phyloP scores from a whole-genome alignment of 2,329 filamentous ascomycete genomes.

The Ophiocordyceps unilateralis region DNA sequence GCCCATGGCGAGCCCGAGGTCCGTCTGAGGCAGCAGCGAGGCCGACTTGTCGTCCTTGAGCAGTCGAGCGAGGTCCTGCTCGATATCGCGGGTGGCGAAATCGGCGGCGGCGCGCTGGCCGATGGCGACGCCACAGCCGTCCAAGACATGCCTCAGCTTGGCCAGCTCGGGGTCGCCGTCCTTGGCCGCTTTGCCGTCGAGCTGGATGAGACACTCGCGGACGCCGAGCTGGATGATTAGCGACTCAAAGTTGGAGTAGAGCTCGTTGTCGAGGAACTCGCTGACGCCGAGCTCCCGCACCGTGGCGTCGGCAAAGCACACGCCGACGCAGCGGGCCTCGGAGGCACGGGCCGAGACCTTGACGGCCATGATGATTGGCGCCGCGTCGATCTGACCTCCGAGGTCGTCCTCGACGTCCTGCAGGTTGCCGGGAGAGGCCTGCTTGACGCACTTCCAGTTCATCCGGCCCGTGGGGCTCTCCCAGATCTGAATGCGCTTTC shows the following conservation, averaged over 20 bases:
- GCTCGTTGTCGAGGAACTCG: constrained; percentile 96
- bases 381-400: constrained; percentile 67
- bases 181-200: constrained; percentile 55
- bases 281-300: constrained; percentile 90
- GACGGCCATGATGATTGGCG: constrained; percentile 88
- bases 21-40: constrained; percentile 62
- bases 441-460: constrained; percentile 83
- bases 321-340: constrained; percentile 74
- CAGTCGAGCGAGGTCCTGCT: constrained; percentile 78
- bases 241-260: constrained; percentile 96
- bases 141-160: constrained; percentile 77
- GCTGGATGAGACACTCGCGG: constrained; percentile 78
- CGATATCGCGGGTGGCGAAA: constrained; percentile 81
- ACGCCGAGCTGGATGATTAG: constrained; percentile 91
- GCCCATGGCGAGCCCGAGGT: constrained; percentile 91
- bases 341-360: constrained; percentile 79
- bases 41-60: constrained; percentile 73
- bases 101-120: constrained; percentile 62
- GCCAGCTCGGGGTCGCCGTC: constrained; percentile 75
- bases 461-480: constrained; percentile 57
- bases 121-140: constrained; percentile 80
- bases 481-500: constrained; percentile 86
- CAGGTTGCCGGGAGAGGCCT: constrained; percentile 87
- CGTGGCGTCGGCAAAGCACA: constrained; percentile 95
- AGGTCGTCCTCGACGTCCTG: constrained; percentile 96